A percentile compares a stretch with the other conserved stretches of the same genome.
phyloP scores from a whole-genome alignment of 2,329 filamentous ascomycete genomes.

The Alternaria ethzedia region DNA sequence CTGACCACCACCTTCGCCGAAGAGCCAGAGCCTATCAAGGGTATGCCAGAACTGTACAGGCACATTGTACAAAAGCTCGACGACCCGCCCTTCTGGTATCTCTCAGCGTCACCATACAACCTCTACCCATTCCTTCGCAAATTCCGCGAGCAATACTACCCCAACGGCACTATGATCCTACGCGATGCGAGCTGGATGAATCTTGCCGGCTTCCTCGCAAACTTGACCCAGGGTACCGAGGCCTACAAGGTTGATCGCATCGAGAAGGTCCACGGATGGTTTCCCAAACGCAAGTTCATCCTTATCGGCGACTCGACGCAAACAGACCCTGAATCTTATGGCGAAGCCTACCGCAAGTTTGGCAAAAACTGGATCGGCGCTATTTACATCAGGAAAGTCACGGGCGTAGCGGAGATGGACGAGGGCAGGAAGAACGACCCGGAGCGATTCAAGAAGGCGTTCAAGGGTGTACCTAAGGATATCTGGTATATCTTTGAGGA shows the following conservation, averaged over 20 bases:
- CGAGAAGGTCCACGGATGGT: constrained; percentile 76
- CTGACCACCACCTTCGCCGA: constrained; percentile 84
- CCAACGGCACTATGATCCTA: constrained; percentile 79
- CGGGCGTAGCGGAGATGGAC: constrained; percentile 74
- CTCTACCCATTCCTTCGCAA: constrained; percentile 83
- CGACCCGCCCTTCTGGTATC: constrained; percentile 84
- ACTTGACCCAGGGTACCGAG: constrained; percentile 79
- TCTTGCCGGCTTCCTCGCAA: constrained; percentile 77
- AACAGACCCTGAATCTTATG: constrained; percentile 88
- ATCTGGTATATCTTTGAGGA: constrained; percentile 85
- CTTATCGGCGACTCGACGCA: constrained; percentile 92
- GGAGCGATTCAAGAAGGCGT: constrained; percentile 81
- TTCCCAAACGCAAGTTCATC: constrained; percentile 80
- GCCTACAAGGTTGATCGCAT: constrained; percentile 86
- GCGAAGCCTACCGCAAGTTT: constrained; percentile 72
- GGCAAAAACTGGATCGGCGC: constrained; percentile 78
- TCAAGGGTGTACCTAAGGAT: constrained; percentile 71
- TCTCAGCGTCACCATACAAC: constrained; percentile 93
- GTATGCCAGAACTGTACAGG: constrained; percentile 85
- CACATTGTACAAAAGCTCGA: constrained; percentile 64
- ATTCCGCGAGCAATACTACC: constrained; percentile 76
- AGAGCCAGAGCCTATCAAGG: constrained; percentile 70
- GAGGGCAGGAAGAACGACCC: constrained; percentile 72
- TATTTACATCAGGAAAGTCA: constrained; percentile 86
- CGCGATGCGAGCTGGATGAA: constrained; percentile 88